Evolutionary conservation across 2,329 filamentous ascomycete species (phyloP).

Genomic region (Cladosporium sp.): DNA sequence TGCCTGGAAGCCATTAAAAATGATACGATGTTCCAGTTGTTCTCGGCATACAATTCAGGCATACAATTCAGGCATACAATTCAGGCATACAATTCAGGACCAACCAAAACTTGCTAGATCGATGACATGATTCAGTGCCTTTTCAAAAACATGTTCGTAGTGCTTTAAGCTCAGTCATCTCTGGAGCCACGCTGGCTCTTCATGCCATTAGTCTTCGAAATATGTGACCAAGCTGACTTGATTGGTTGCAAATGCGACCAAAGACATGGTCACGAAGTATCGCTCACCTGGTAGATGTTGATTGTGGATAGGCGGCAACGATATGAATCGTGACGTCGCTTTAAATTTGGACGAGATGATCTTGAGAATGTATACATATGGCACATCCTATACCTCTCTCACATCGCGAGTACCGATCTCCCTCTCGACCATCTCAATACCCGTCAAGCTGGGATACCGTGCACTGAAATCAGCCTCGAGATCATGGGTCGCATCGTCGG

Average conservation of each 20-base stretch:
- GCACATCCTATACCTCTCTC: constrained; percentile 14
- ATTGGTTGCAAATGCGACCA: too few species aligned
- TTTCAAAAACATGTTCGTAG: not conserved
- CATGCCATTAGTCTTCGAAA: too few species aligned
- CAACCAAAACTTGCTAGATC: not conserved
- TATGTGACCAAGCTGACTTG: too few species aligned
- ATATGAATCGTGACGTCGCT: not conserved
- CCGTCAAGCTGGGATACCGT: constrained; percentile 79
- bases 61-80: too few species aligned
- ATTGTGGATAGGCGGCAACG: not conserved
- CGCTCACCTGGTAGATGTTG: not conserved
- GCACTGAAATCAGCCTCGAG: constrained; percentile 71
- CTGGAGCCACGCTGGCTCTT: too few species aligned
- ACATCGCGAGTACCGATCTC: constrained; percentile 25
- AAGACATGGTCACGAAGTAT: not conserved
- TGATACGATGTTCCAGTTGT: not conserved
- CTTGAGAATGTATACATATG: not conserved
- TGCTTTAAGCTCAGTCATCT: too few species aligned
- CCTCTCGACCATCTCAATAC: constrained; percentile 81
- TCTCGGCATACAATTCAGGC: not conserved
- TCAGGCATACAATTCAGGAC: not conserved
- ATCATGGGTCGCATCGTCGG: not conserved
- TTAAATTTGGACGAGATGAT: not conserved
- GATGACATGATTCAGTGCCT: not conserved
- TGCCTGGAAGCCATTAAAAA: not conserved